Percentiles rank a stretch among this genome's conserved stretches.
These are phyloP conservation scores for Dichotomopilus funicola DNA, from an alignment of 2,329 filamentous ascomycete genomes.

Conservation along the genomic window DNA sequence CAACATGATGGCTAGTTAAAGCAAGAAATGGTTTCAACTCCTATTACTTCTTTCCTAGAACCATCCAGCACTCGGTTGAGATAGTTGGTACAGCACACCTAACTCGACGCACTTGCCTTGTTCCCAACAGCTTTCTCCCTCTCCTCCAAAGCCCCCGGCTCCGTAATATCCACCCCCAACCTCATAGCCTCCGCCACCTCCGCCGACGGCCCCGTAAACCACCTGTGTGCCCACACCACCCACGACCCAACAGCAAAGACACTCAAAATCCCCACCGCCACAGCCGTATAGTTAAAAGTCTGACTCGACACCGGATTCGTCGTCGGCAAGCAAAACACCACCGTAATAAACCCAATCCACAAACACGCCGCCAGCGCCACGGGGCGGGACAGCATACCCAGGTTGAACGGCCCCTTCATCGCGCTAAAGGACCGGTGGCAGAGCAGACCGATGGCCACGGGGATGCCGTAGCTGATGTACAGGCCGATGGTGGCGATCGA, in stretches of 20 bases:
- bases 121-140: constrained; percentile 20
- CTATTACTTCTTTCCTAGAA: too few species aligned
- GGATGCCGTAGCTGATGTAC: constrained; percentile 52
- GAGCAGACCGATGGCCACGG: constrained; percentile 48
- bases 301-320: constrained; percentile 49
- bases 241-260: constrained; percentile 42
- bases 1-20: too few species aligned
- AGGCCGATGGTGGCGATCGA: constrained; percentile 54
- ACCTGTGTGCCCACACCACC: constrained; percentile 46
- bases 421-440: constrained; percentile 42
- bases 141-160: constrained; percentile 38
- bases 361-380: constrained; percentile 41
- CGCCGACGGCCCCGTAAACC: constrained; percentile 50
- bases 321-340: constrained; percentile 52
- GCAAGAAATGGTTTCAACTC: too few species aligned
- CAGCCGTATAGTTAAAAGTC: constrained; percentile 53
- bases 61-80: too few species aligned
- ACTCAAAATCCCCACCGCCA: constrained; percentile 51
- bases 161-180: constrained; percentile 41
- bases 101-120: too few species aligned
- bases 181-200: constrained; percentile 46
- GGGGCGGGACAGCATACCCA: constrained; percentile 38
- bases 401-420: constrained; percentile 51
- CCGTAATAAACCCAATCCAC: constrained; percentile 50
- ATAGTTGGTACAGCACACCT: too few species aligned